A percentile compares a stretch with the other conserved stretches of the same genome.
phyloP scores from a whole-genome alignment of 164 flowering plant species.

The Sextonia rubra region DNA sequence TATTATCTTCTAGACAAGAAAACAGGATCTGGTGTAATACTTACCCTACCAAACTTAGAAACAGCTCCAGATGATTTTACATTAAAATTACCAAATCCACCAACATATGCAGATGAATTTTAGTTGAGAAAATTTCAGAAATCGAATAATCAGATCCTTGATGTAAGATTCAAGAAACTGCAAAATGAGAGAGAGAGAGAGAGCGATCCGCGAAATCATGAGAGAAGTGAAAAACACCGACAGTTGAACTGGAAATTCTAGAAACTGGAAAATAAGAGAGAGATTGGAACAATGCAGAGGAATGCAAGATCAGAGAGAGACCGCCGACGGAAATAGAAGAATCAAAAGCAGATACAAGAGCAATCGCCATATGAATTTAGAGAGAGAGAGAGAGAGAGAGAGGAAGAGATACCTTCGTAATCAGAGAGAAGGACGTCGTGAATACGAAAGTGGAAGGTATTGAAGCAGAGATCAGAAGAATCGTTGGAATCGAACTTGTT shows the following conservation, averaged over 20 bases:
- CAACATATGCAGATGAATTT: background rate
- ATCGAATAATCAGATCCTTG: no score
- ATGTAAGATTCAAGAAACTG: no score
- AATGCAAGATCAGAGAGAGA: no score
- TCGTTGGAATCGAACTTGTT: slow-evolving; percentile 42
- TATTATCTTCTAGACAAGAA: no score
- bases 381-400: background rate
- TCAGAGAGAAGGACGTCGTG: slow-evolving; percentile 64
- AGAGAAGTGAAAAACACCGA: background rate
- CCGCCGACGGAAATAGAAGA: background rate
- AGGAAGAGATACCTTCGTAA: slow-evolving; percentile 38
- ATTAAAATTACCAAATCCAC: no score
- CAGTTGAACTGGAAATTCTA: background rate
- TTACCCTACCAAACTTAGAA: background rate
- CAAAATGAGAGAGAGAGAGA: background rate
- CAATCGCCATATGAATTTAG: no score
- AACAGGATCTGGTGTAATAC: no score
- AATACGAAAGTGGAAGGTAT: slow-evolving; percentile 71
- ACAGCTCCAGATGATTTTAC: background rate
- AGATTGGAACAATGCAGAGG: no score
- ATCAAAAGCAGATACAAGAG: background rate
- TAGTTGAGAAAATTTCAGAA: no score
- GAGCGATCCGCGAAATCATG: no score
- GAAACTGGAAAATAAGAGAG: background rate
- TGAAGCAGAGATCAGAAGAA: slow-evolving; percentile 42